Base-by-base conservation (phyloP, 2,329 filamentous ascomycete genomes). In the Diplocarpon rosae region DNA sequence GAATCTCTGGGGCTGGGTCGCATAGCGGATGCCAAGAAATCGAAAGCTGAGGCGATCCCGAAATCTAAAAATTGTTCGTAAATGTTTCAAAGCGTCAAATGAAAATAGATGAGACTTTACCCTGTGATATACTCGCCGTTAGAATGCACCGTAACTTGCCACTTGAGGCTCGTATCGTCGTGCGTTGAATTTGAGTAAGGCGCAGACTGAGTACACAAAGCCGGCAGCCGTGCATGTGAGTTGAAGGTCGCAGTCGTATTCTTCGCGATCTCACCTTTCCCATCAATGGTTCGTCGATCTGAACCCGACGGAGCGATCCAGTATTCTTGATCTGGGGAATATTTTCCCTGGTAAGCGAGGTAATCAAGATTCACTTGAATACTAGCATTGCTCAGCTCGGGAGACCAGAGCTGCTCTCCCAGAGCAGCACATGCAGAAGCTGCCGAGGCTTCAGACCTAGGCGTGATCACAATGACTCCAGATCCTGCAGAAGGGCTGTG, bases 21-120 rank as follows among this genome's bases (percentile, higher is more conserved):
- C 55, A 49, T 51, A 57, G 41, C 55, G 49, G 29, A 57, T 43
- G 10, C 53, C 53, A 1, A 55, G 36, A 40, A 57, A 57, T 10
- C 47, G 50, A 50, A 70, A 71, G 17, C 59, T 73, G 51, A 72
- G 68, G 47, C 70, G 65, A 55, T 76, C 72, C 6, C 71, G 66
- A 52, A 50, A 54, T 14, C 53, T 54, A 16, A 30, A 30, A 30
- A 30, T 30, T 8, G 29, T 8, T 30, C 29, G 8, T 8, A 8
- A 30, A 8, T 13, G 42, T 15, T 29, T 20, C 28, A 43, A 3
- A 35, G 4, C 20, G 30, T 15, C 29, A 28, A 11, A 3, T 9
- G 15, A n/a, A 27, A 39, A 36, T 16, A 12, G n/a, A 7, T 10
- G 14, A 6, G 15, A 45, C 45, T n/a, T 15, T 69, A 73, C 1